Evolutionary conservation across 306 rosid species (phyloP).

Genomic region (Prunus padus): DNA sequence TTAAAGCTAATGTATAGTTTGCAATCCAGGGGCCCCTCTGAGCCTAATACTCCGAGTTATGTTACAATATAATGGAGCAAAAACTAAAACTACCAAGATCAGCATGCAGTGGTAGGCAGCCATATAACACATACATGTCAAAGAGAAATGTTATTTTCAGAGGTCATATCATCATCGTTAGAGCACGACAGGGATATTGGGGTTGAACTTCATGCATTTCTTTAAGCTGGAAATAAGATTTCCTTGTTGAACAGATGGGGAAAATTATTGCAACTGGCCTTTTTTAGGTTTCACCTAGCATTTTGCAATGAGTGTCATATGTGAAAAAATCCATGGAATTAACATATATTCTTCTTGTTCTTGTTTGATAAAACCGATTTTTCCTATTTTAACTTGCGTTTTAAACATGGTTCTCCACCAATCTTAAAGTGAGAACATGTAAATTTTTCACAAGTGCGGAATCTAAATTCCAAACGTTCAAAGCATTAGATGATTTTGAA

Average conservation of each 20-base stretch:
- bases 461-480: background rate
- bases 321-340: background rate
- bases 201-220: background rate
- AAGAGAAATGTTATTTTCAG: background rate
- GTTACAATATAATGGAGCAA: too few relatives aligned
- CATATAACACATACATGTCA: too few relatives aligned
- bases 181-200: background rate
- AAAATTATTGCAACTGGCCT: background rate
- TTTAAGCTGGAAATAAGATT: background rate
- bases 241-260: background rate
- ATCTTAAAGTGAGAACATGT: background rate
- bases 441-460: background rate
- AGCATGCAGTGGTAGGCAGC: too few relatives aligned
- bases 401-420: background rate
- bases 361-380: background rate
- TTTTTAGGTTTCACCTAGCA: background rate
- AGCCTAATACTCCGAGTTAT: too few relatives aligned
- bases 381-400: background rate
- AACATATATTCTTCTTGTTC: slow-evolving; percentile 3
- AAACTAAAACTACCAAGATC: too few relatives aligned
- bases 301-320: background rate
- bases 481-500: slow-evolving; percentile 8
- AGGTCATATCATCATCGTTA: background rate
- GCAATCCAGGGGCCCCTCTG: too few relatives aligned
- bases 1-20: too few relatives aligned